Evolutionary conservation across 768 basidiomycete genomes (phyloP).

Genomic region (Russula compacta): DNA sequence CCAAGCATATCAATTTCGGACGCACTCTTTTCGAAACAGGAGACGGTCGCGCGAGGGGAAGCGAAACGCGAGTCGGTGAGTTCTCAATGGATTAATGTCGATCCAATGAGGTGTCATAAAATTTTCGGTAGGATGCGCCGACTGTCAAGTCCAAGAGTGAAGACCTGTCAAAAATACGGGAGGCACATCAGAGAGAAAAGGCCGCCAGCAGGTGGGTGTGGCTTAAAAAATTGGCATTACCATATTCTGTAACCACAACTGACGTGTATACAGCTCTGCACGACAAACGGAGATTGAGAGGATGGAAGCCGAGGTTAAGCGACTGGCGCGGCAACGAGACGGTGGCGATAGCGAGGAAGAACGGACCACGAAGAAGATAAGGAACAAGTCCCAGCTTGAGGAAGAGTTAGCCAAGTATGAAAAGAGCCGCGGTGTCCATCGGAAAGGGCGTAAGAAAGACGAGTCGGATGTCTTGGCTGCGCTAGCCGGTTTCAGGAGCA

Average conservation of each 20-base stretch:
- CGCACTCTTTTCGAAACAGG: slow-evolving; percentile 1
- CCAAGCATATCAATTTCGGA: slow-evolving; percentile 14
- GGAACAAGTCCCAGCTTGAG: slow-evolving; percentile 61
- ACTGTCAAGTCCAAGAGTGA: slow-evolving; percentile 32
- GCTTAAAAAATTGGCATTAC: not conserved
- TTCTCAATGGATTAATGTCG: not conserved
- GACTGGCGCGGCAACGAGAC: slow-evolving; percentile 52
- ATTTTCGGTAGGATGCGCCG: slow-evolving; percentile 23
- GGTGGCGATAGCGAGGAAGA: slow-evolving; percentile 61
- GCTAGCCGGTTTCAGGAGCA: slow-evolving; percentile 61
- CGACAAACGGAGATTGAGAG: slow-evolving; percentile 73
- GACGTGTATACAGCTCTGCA: slow-evolving; percentile 36
- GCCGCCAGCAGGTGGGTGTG: slow-evolving; percentile 44
- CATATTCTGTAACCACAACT: not conserved
- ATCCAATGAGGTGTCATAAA: not conserved
- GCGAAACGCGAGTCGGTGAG: slow-evolving; percentile 7
- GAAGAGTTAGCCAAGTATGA: slow-evolving; percentile 79
- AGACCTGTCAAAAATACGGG: slow-evolving; percentile 66
- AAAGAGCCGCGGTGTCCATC: slow-evolving; percentile 50
- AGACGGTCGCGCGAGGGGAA: not conserved
- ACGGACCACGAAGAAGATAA: slow-evolving; percentile 46
- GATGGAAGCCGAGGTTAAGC: slow-evolving; percentile 85
- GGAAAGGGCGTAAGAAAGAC: slow-evolving; percentile 49
- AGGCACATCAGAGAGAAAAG: slow-evolving; percentile 66
- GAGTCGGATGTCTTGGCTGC: slow-evolving; percentile 64